Conservation (phyloP, 768 basidiomycete genomes). For the Auricularia sp. region DNA sequence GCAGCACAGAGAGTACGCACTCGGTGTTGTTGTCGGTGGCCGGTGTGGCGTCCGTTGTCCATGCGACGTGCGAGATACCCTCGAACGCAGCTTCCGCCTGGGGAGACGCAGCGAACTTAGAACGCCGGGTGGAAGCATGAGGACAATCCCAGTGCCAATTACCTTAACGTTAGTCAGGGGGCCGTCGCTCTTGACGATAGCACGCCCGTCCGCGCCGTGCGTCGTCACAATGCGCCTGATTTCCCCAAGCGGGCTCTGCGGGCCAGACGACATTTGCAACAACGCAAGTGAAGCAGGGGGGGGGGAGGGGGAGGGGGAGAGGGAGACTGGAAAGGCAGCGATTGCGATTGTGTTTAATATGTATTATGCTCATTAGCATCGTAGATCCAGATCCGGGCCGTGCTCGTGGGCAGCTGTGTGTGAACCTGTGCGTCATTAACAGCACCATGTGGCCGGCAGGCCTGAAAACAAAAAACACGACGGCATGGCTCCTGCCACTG, state of each 20-base stretch:
- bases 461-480: too few relatives aligned
- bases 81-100: background rate
- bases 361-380: background rate
- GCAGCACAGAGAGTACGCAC: conserved; percentile 17
- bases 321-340: too few relatives aligned
- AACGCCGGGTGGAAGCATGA: background rate
- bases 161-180: conserved; percentile 15
- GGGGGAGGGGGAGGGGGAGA: background rate
- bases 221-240: conserved; percentile 40
- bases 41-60: conserved; percentile 42
- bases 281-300: background rate
- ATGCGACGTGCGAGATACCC: conserved; percentile 28
- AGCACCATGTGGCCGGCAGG: background rate
- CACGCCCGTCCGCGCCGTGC: conserved; percentile 34
- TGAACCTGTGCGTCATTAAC: background rate
- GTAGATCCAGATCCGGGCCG: background rate
- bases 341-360: too few relatives aligned
- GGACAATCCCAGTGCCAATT: background rate
- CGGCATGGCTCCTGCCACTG: too few relatives aligned
- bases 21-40: conserved; percentile 43
- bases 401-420: too few relatives aligned
- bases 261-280: background rate
- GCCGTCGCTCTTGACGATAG: conserved; percentile 30
- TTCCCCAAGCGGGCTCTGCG: conserved; percentile 19
- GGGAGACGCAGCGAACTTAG: background rate